Base-by-base conservation (phyloP, 2,329 filamentous ascomycete genomes). In the Zasmidium citrigriseum region DNA sequence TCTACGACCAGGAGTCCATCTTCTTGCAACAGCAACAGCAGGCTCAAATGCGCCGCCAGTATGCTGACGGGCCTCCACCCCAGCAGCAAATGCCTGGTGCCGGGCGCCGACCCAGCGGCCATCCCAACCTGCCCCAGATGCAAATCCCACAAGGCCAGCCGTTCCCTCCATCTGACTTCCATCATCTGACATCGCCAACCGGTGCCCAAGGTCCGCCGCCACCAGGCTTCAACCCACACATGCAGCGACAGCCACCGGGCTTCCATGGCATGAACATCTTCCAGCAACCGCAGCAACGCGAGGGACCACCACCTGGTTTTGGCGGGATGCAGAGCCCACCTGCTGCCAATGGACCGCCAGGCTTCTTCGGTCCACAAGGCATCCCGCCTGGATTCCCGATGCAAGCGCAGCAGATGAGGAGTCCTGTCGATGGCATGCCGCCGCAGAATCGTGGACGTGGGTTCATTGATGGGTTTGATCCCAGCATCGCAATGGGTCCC, bases 201-300 rank as follows among this genome's bases (percentile, higher is more conserved):
- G 55, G 51, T 16, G 49, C 44, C 22, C 52, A 50, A 7, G 57
- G 44, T 22, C 59, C 64, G 12, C 64, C 66, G 16, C 70, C 70
- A 16, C 70, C 71, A 18, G 70, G 71, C 22, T 73, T 73, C 64
- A 67, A 68, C 34, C 60, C 64, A 4, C 64, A 65, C 51, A 67
- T 71, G 61, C 65, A 63, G 18, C 68, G 70, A 10, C 69, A 72
- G 46, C 70, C 69, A 20, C 70, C 71, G 1, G 71, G 70, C 23
- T 70, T 71, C 51, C 62, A 64, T 46, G 66, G 61, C 46, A 65
- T 69, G 25, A 67, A 65, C 51, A 68, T 70, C 34, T 73, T 73
- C 65, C 65, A 61, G 53, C 57, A 64, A n/a, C 58, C 66, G 41
- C 61, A 59, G 49, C 61, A 59, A 29, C 64, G 60, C 20, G 54